Percentiles rank a stretch among this genome's conserved stretches.
phyloP scores from a whole-genome alignment of 1,139 yeast genomes.

The Hansenula lynferdii region DNA sequence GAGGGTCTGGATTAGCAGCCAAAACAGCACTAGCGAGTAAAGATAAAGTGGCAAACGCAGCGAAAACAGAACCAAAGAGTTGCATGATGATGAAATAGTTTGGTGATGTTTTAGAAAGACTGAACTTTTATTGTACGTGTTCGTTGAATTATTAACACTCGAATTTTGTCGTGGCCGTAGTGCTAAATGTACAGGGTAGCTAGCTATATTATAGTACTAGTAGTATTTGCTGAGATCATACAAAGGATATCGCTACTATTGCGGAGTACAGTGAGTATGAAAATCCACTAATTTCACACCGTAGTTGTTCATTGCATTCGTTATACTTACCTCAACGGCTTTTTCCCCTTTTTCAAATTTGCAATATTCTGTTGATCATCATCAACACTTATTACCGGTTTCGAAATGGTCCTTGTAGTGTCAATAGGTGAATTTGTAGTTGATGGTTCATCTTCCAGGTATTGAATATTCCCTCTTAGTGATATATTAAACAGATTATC shows the following conservation, averaged over 20 bases:
- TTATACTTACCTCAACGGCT: neutral
- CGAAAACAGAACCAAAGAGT: conserved; percentile 10
- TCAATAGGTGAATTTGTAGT: neutral
- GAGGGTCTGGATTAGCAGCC: conserved; percentile 49
- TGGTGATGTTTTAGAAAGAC: too few relatives aligned
- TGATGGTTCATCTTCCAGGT: conserved; percentile 13
- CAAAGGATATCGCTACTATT: too few relatives aligned
- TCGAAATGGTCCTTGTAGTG: neutral
- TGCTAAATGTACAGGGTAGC: too few relatives aligned
- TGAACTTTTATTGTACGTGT: too few relatives aligned
- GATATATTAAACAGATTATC: conserved; percentile 23
- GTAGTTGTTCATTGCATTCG: too few relatives aligned
- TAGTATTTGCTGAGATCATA: too few relatives aligned
- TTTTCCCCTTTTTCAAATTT: conserved; percentile 13
- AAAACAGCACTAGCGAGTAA: conserved; percentile 8
- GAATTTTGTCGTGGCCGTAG: too few relatives aligned
- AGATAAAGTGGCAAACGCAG: conserved; percentile 8
- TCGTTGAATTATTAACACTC: too few relatives aligned
- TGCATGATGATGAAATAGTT: too few relatives aligned
- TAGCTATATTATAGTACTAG: too few relatives aligned
- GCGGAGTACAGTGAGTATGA: too few relatives aligned
- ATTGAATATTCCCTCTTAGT: conserved; percentile 15
- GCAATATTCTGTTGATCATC: conserved; percentile 11
- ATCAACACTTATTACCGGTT: neutral
- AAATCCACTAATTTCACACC: too few relatives aligned